Percentiles rank a stretch among this genome's conserved stretches.
Evolutionary conservation across 805 yeast genomes (phyloP).

Genomic region (Danielia reshetovae): DNA sequence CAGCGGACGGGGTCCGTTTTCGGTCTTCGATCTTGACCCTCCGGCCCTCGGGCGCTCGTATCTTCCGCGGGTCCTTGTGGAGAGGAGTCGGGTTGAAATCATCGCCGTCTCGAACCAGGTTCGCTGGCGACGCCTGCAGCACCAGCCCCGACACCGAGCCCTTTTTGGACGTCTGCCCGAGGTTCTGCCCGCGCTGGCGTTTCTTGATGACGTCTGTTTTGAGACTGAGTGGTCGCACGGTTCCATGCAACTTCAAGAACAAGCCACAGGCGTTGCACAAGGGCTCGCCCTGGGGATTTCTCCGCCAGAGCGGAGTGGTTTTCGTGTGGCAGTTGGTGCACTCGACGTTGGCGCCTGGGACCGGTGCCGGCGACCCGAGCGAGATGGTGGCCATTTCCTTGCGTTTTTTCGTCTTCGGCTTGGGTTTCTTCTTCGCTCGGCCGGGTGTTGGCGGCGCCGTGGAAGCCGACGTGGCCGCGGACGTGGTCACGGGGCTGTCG

Average conservation of each 20-base stretch:
- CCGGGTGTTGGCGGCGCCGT: slow-evolving; percentile 13
- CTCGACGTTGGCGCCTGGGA: slow-evolving; percentile 16
- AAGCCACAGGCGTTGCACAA: slow-evolving; percentile 71
- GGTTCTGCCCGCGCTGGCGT: slow-evolving; percentile 59
- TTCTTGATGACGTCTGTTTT: slow-evolving; percentile 92
- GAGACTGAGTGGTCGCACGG: slow-evolving; percentile 83
- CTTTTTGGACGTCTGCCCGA: slow-evolving; percentile 12
- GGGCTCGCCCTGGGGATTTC: slow-evolving; percentile 89
- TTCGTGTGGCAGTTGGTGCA: slow-evolving; percentile 91
- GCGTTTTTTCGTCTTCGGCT: slow-evolving; percentile 5
- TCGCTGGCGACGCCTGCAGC: slow-evolving; percentile 9
- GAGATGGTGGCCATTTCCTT: neutral
- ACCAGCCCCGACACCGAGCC: slow-evolving; percentile 6
- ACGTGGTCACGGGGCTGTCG: slow-evolving; percentile 1
- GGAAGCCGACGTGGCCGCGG: slow-evolving; percentile 9
- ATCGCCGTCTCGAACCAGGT: slow-evolving; percentile 38
- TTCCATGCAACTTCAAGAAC: slow-evolving; percentile 79
- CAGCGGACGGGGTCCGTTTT: neutral
- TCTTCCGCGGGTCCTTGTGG: slow-evolving; percentile 8
- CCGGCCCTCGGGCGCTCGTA: neutral
- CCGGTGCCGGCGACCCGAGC: neutral
- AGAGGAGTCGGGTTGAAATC: slow-evolving; percentile 47
- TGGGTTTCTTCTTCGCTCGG: slow-evolving; percentile 8
- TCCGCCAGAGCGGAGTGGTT: slow-evolving; percentile 93
- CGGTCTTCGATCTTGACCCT: neutral